Evolutionary conservation across 768 basidiomycete species (phyloP), one percentile per base, ranked within the genome.

Genomic region (Leccinum uliginosum): DNA sequence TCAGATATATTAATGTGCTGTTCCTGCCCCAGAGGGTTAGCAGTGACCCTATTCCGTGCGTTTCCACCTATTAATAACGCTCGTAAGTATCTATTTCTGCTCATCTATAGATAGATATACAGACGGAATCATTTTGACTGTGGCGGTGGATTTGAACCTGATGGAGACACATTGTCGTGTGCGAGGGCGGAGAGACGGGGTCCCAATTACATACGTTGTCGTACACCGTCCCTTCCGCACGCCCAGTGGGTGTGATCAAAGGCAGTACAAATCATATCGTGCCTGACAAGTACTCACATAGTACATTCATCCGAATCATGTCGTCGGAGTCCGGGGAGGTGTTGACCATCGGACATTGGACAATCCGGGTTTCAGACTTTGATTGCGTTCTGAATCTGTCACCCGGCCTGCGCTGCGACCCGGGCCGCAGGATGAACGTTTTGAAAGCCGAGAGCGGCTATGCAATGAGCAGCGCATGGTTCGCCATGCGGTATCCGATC

Each of bases 91-190:
- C 35, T 7, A 12, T 43, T 26, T 7, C 24, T 10, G 26, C 44
- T 57, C 10, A n/a, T 48, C 46, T 56, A 56, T 44, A 57, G 19
- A 49, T 48, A 56, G 35, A 38, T 11, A 29, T 6, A 43, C 3
- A n/a, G 6, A 14, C 24, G 32, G 51, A 10, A 6, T 15, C 1
- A 19, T 19, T 26, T 11, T 12, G 48, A 32, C 29, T 12, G 17
- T 19, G 29, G 17, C 23, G 4, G 6, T 38, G n/a, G 29, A 27
- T 38, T 53, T 7, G 32, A 21, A 35, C 24, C 49, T 24, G 34
- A 21, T 26, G 35, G 17, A 34, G 19, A 24, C n/a, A 44, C 2
- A 14, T 4, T 8, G 27, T 55, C 55, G 32, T n/a, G 15, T 35
- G 53, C 12, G 19, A 32, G 14, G 11, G 32, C 6, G 51, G n/a